A percentile compares a stretch with the other conserved stretches of the same genome.
phyloP scores from a whole-genome alignment of 345 rosid genomes.

The Arabidopsis arenosa region DNA sequence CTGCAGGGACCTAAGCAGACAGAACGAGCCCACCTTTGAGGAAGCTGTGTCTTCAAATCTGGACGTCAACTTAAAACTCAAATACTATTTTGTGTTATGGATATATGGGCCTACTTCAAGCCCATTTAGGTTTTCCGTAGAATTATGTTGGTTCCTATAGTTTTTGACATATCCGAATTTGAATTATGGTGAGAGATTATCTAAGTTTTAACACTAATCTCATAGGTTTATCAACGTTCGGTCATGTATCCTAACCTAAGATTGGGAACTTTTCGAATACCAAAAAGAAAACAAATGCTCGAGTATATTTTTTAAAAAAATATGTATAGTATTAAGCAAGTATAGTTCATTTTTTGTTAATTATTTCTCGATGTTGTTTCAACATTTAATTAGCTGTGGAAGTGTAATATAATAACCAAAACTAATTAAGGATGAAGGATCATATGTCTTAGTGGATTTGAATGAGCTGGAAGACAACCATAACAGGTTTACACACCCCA shows the following conservation, averaged over 20 bases:
- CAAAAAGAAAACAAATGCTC: neutral
- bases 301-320: neutral
- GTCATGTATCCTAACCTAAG: neutral
- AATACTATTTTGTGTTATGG: neutral
- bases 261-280: neutral
- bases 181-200: no score
- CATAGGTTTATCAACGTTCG: neutral
- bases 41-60: slow-evolving; percentile 29
- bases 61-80: neutral
- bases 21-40: slow-evolving; percentile 41
- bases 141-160: no score
- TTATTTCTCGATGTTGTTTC: neutral
- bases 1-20: slow-evolving; percentile 42
- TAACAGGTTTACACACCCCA: slow-evolving; percentile 10
- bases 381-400: slow-evolving; percentile 18
- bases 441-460: slow-evolving; percentile 37
- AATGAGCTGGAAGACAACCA: slow-evolving; percentile 43
- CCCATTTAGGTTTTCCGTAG: slow-evolving; percentile 12
- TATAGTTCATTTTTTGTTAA: neutral
- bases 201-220: no score
- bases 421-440: slow-evolving; percentile 29
- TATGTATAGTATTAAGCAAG: neutral
- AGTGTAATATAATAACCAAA: neutral
- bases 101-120: slow-evolving; percentile 36
- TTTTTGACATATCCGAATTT: no score